Evolutionary conservation across 1,139 yeast species (phyloP).

Genomic region (Insectozyma bohioensis): DNA sequence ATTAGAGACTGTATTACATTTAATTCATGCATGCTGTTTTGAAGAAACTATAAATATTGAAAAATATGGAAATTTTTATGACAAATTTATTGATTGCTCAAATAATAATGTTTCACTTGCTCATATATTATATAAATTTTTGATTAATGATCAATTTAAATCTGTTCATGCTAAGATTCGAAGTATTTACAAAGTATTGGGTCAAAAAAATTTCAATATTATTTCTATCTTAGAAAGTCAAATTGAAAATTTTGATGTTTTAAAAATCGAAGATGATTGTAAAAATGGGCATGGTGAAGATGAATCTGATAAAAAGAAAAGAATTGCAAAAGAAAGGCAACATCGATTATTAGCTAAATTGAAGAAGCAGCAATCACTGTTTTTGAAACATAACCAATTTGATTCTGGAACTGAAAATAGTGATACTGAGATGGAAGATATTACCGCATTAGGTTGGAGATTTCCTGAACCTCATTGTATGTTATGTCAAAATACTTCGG

Average conservation of each 20-base stretch:
- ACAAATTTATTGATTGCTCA: constrained; percentile 12
- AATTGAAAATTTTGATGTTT: constrained; percentile 21
- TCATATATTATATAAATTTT: constrained; percentile 41
- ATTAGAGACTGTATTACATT: constrained; percentile 60
- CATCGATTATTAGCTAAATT: constrained; percentile 74
- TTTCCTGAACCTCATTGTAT: constrained; percentile 84
- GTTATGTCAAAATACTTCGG: constrained; percentile 81
- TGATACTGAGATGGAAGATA: constrained; percentile 40
- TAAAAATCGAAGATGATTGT: constrained; percentile 18
- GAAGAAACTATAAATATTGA: constrained; percentile 31
- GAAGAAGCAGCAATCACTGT: constrained; percentile 72
- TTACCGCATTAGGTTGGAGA: constrained; percentile 50
- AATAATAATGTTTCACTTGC: constrained; percentile 43
- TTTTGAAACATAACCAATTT: constrained; percentile 51
- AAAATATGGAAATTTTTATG: constrained; percentile 34
- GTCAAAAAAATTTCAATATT: constrained; percentile 25
- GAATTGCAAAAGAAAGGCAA: constrained; percentile 71
- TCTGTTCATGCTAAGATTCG: constrained; percentile 52
- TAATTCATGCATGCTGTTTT: constrained; percentile 56
- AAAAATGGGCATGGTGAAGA: constrained; percentile 27
- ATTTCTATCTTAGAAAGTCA: constrained; percentile 20
- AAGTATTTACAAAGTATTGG: constrained; percentile 47
- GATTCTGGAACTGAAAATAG: constrained; percentile 28
- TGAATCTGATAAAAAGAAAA: constrained; percentile 60
- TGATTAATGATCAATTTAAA: constrained; percentile 39